Conservation (phyloP, 2,329 filamentous ascomycete genomes). For the Xylariaceae sp. region DNA sequence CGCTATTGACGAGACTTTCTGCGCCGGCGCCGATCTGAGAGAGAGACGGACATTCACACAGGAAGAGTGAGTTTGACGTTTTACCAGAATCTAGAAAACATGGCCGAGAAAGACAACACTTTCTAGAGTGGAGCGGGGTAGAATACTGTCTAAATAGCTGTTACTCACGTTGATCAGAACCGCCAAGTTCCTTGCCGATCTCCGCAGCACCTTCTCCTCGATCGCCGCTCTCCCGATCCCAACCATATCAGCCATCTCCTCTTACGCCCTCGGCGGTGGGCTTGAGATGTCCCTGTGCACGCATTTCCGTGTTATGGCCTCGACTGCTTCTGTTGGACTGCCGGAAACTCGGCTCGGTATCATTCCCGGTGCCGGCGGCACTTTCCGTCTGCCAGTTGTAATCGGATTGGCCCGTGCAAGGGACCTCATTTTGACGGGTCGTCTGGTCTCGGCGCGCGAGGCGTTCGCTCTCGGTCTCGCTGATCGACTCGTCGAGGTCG, state of each 20-base stretch:
- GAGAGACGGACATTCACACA: constrained; percentile 71
- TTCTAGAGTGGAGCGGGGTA: neutral
- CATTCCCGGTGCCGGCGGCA: constrained; percentile 90
- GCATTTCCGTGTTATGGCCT: constrained; percentile 80
- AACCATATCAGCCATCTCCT: constrained; percentile 82
- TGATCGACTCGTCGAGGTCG: constrained; percentile 80
- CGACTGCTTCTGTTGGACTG: constrained; percentile 66
- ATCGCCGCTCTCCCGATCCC: constrained; percentile 77
- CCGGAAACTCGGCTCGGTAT: constrained; percentile 92
- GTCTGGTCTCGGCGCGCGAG: constrained; percentile 76
- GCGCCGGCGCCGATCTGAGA: constrained; percentile 90
- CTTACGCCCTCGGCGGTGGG: constrained; percentile 83
- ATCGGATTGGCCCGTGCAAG: constrained; percentile 78
- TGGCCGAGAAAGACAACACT: neutral
- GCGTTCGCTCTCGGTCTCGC: constrained; percentile 88
- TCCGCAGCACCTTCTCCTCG: constrained; percentile 69
- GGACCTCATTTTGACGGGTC: constrained; percentile 84
- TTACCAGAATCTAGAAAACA: neutral
- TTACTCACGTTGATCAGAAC: constrained; percentile 51
- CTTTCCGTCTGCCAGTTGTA: constrained; percentile 75
- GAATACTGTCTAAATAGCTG: constrained; percentile 7
- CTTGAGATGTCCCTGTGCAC: constrained; percentile 89
- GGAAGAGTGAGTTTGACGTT: constrained; percentile 59
- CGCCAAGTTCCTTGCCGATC: constrained; percentile 66
- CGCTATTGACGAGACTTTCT: constrained; percentile 82